Evolutionary conservation across 768 basidiomycete genomes (phyloP), one percentile per base, ranked within the genome.

Genomic region (Lactarius sanguifluus): DNA sequence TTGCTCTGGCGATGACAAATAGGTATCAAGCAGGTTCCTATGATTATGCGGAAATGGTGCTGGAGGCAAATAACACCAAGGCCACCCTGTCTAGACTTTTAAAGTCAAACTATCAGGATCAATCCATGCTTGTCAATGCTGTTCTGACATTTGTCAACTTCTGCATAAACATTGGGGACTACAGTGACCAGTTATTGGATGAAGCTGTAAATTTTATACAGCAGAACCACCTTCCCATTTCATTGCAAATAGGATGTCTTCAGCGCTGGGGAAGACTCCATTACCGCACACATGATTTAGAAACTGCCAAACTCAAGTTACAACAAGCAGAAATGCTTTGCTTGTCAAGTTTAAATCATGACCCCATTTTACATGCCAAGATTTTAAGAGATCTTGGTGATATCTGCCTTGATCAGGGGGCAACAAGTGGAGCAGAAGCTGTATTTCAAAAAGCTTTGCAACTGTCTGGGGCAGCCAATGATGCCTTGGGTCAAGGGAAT

Each of bases 81-180:
- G 30, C 52, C 9, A 54, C 54, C 3, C 30, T 62, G 10, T 54
- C n/a, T 36, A 36, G 38, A 28, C 38, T 50, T 34, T 34, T 61
- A 3, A 32, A 32, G 16, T 32, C 60, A n/a, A 20, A 28, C 32
- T 47, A 45, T 23, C 15, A 32, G 5, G 34, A 52, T n/a, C 32
- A 56, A 23, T 25, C 25, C 12, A 23, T 5, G 13, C 30, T 54
- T 3, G 52, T 54, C n/a, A 40, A 40, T 50, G 62, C 62, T 30
- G 54, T 54, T 25, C 5, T 30, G 10, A 36, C 47, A 54, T 62
- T 36, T 25, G 54, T 50, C 6, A 25, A 55, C 7, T 62, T 62
- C 12, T 55, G 34, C 50, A 62, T 62, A 18, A 54, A 34, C 25
- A 62, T 62, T 54, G 62, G 62, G 5, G 50, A 52, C 47, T 54